phyloP scores from a whole-genome alignment of 192 early-diverging fungal genomes.

The Mortierella antarctica region DNA sequence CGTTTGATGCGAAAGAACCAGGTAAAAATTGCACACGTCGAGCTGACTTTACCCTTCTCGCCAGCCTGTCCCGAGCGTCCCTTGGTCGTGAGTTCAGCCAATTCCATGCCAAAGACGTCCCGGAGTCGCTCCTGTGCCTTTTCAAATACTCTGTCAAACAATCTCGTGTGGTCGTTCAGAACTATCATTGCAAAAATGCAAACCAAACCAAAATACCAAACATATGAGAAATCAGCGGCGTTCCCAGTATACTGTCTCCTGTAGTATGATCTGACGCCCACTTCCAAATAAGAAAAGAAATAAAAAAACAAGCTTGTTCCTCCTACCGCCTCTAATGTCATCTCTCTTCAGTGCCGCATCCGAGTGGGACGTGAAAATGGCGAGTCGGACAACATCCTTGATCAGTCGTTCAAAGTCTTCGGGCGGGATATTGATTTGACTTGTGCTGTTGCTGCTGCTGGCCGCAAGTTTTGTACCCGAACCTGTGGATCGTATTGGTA shows the following conservation, averaged over 20 bases:
- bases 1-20: not conserved
- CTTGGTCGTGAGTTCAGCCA: slow-evolving; percentile 63
- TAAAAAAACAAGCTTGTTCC: too few relatives aligned
- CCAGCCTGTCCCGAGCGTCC: slow-evolving; percentile 26
- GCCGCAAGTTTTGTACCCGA: not conserved
- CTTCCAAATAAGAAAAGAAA: not conserved
- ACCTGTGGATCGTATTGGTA: not conserved
- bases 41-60: slow-evolving; percentile 28
- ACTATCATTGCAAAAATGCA: slow-evolving; percentile 52
- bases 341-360: slow-evolving; percentile 63
- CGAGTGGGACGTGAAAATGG: slow-evolving; percentile 65
- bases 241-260: too few relatives aligned
- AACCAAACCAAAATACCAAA: not conserved
- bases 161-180: slow-evolving; percentile 55
- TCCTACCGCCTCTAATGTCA: slow-evolving; percentile 71
- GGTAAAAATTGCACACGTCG: not conserved
- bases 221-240: too few relatives aligned
- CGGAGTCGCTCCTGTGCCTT: slow-evolving; percentile 61
- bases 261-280: not conserved
- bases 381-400: slow-evolving; percentile 71
- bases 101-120: slow-evolving; percentile 71
- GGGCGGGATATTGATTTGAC: not conserved
- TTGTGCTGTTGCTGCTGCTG: too few relatives aligned
- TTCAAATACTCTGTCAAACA: slow-evolving; percentile 60
- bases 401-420: slow-evolving; percentile 69